Base-by-base conservation (phyloP, 1,284 basidiomycete species). In the Cystobasidium slooffiae region DNA sequence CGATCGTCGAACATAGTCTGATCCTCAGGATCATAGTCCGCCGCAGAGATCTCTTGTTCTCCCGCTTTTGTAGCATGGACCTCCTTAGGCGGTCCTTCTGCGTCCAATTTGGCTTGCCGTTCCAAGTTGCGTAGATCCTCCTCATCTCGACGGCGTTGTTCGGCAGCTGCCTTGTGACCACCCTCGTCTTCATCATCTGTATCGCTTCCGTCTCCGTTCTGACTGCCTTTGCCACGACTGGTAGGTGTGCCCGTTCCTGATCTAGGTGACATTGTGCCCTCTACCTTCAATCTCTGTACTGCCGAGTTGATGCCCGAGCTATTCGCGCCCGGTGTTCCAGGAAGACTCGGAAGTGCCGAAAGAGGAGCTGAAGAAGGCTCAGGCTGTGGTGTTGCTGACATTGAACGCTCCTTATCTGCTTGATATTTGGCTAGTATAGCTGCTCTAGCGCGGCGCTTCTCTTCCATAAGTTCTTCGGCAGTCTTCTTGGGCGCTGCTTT, bases 361-460 rank as follows among this genome's bases (percentile, higher is more conserved):
- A 44, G 69, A 41, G 59, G 46, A 39, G 43, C 41, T 16, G 37
- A 52, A 31, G 68, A 72, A 31, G 3, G 76, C 63, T 68, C 69
- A 37, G 74, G 73, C 18, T 72, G 56, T 14, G 70, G 39, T 8
- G 80, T 72, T 3, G 62, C 62, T 5, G 69, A 66, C 31, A 24
- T 20, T 72, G 14, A 77, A 72, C 47, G 77, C 22, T 66, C 64
- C 20, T 66, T 66, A 2, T 53, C 78, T 7, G 80, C 77, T n/a
- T 83, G 75, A 82, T 94, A 91, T 82, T 92, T 94, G 72, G 92
- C 92, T 75, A 93, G 84, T 68, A 97, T 94, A 24, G 91, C 93
- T 78, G 89, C 89, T 51, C 93, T 88, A 78, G 88, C 90, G 37
- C 90, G 89, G 43, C 90, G 87, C n/a, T 92, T 87, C 72, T 89